These are phyloP conservation scores for Coleophoma crateriformis DNA, from an alignment of 2,329 filamentous ascomycete species.

Conservation along the genomic window DNA sequence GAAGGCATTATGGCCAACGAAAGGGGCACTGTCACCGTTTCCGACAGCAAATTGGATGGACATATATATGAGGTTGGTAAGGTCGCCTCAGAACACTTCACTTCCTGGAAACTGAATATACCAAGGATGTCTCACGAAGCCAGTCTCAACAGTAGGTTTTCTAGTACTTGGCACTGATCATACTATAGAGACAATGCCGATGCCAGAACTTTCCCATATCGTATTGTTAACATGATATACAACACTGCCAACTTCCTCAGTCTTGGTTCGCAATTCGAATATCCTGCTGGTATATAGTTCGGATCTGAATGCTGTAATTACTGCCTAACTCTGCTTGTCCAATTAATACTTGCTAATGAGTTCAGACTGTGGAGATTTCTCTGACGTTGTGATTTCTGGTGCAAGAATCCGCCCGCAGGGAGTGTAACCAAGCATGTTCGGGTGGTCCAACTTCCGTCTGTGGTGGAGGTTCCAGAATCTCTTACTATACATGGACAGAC, in stretches of 20 bases:
- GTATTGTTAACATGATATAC: constrained; percentile 39
- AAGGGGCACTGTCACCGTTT: constrained; percentile 59
- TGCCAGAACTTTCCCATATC: constrained; percentile 43
- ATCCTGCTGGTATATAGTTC: constrained; percentile 45
- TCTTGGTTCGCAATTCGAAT: constrained; percentile 47
- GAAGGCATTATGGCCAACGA: constrained; percentile 75
- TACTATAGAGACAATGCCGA: constrained; percentile 6
- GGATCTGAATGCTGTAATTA: too few species aligned
- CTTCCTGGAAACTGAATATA: constrained; percentile 23
- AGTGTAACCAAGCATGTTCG: constrained; percentile 20
- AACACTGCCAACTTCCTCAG: constrained; percentile 44
- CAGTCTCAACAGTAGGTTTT: too few species aligned
- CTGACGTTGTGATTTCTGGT: constrained; percentile 10
- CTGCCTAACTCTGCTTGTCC: too few species aligned
- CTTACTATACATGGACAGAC: constrained; percentile 25
- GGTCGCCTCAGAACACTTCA: constrained; percentile 41
- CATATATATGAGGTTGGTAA: constrained; percentile 73
- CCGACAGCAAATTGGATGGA: constrained; percentile 66
- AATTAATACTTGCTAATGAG: too few species aligned
- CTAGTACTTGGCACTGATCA: too few species aligned
- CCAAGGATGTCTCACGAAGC: constrained; percentile 14
- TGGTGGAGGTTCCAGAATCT: constrained; percentile 18
- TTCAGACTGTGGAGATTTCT: constrained; percentile 40
- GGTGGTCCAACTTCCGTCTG: constrained; percentile 17
- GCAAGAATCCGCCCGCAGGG: constrained; percentile 11